Evolutionary conservation across 2,329 filamentous ascomycete species (phyloP).

Genomic region (Botrytis elliptica): DNA sequence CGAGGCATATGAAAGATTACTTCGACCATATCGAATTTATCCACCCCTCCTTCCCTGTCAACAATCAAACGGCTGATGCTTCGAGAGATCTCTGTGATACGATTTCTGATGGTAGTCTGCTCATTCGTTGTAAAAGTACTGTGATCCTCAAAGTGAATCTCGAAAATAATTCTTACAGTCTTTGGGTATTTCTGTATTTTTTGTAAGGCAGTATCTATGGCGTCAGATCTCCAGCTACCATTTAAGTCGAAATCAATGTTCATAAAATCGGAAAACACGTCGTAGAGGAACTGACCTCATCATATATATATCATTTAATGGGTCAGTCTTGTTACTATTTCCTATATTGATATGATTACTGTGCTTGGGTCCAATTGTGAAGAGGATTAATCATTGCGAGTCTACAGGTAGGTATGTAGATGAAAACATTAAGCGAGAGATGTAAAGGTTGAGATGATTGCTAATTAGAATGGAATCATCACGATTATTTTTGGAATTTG

Average conservation of each 20-base stretch:
- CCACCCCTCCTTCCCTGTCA: background rate
- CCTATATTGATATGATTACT: background rate
- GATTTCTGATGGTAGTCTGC: background rate
- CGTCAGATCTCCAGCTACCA: background rate
- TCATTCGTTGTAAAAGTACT: background rate
- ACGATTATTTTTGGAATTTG: background rate
- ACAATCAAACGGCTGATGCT: background rate
- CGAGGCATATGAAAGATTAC: background rate
- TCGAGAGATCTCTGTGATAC: background rate
- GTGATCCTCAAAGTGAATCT: background rate
- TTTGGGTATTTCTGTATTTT: background rate
- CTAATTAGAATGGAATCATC: background rate
- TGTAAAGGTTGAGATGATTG: background rate
- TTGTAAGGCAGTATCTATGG: background rate
- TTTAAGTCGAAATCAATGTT: background rate
- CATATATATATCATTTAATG: background rate
- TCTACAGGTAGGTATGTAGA: background rate
- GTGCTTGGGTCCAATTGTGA: background rate
- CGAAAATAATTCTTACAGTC: background rate
- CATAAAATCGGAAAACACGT: accelerated
- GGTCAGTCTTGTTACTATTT: background rate
- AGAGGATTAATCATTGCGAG: background rate
- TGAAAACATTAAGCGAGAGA: background rate
- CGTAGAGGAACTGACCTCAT: background rate
- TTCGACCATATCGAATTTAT: background rate